Evolutionary conservation across 768 basidiomycete species (phyloP).

Genomic region (Lentinula detonsa): DNA sequence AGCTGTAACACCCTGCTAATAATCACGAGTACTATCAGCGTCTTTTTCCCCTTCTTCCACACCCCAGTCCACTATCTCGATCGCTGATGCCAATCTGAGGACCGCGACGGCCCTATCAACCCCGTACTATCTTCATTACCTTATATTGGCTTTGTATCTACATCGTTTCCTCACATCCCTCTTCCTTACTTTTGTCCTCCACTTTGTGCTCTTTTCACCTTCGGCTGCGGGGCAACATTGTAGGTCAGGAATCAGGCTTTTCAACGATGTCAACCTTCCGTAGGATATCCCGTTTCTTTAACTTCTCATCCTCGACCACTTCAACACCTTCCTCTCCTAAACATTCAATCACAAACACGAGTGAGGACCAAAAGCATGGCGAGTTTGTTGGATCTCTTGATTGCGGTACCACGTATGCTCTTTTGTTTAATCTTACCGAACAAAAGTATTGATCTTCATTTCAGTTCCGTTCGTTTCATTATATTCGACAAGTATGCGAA

Average conservation of each 20-base stretch:
- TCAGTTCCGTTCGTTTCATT: slow-evolving; percentile 86
- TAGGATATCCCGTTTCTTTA: slow-evolving; percentile 3
- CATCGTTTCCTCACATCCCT: background rate
- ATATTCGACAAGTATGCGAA: slow-evolving; percentile 84
- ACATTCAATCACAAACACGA: background rate
- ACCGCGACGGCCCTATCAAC: background rate
- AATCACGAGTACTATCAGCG: background rate
- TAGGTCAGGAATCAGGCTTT: background rate
- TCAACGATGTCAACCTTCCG: background rate
- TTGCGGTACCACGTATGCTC: slow-evolving; percentile 86
- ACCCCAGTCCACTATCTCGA: background rate
- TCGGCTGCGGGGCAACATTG: background rate
- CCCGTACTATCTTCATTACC: background rate
- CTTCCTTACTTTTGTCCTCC: background rate
- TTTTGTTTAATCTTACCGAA: background rate
- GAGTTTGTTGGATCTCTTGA: slow-evolving; percentile 91
- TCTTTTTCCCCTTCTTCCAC: background rate
- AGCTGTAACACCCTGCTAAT: background rate
- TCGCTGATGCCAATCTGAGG: background rate
- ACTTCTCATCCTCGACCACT: background rate
- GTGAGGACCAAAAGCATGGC: slow-evolving; percentile 37
- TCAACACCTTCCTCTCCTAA: background rate
- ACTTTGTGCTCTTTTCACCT: background rate
- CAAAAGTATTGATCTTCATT: slow-evolving; percentile 1
- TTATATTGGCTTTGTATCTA: background rate